These are phyloP conservation scores for Sclerotiophoma versabilis DNA, from an alignment of 2,329 filamentous ascomycete genomes.

Conservation along the genomic window DNA sequence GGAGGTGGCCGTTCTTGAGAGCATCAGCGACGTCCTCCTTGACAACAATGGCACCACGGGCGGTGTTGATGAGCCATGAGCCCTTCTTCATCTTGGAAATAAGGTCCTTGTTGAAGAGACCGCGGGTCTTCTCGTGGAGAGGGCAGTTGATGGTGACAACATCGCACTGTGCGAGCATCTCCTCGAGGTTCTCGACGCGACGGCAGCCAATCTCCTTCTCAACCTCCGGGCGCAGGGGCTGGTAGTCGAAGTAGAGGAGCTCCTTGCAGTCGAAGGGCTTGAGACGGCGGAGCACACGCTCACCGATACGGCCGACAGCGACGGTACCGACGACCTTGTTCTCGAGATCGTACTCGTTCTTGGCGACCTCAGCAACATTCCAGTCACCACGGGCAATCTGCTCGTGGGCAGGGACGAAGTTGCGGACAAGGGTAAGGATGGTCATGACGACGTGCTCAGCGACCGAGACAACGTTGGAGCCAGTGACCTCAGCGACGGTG, in stretches of 20 bases:
- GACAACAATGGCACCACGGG: constrained; percentile 97
- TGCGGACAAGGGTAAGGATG: constrained; percentile 92
- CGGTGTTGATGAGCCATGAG: constrained; percentile 98
- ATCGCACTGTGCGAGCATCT: constrained; percentile 93
- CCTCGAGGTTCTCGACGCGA: constrained; percentile 86
- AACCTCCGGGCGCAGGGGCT: constrained; percentile 82
- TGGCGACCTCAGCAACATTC: constrained; percentile 94
- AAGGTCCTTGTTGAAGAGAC: constrained; percentile 98
- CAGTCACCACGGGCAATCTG: constrained; percentile 88
- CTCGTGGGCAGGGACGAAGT: constrained; percentile 98
- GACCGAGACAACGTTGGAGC: constrained; percentile 97
- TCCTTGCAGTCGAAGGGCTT: constrained; percentile 99
- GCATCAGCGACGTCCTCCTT: constrained; percentile 98
- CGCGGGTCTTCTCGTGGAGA: constrained; percentile 95
- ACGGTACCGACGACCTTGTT: constrained; percentile 98
- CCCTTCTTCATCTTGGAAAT: constrained; percentile 99
- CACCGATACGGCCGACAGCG: constrained; percentile 94
- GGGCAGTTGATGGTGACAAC: constrained; percentile 99
- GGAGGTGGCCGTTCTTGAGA: constrained; percentile 88
- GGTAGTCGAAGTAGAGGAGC: constrained; percentile 99
- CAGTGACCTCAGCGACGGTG: constrained; percentile 97
- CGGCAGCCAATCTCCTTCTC: constrained; percentile 97
- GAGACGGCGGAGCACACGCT: constrained; percentile 94
- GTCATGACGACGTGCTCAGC: constrained; percentile 99
- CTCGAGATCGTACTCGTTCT: constrained; percentile 98